Conservation (phyloP, 2,329 filamentous ascomycete genomes). For the Aspergillus texensis region DNA sequence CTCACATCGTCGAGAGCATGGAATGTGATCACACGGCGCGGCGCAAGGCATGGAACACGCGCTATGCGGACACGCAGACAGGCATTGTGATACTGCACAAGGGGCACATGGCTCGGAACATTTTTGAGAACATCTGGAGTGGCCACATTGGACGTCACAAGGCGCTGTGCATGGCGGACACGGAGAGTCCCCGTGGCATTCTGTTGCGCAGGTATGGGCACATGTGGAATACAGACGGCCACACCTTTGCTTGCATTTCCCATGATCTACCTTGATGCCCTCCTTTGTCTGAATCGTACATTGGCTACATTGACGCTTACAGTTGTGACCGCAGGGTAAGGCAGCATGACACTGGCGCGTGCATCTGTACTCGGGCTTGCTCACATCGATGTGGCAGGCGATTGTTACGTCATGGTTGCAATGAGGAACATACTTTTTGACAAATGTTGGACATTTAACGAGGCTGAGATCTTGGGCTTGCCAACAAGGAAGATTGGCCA, state of each 20-base stretch:
- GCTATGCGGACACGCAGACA: constrained; percentile 59
- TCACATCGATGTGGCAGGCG: constrained; percentile 55
- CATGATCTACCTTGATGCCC: constrained; percentile 47
- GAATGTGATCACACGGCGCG: constrained; percentile 68
- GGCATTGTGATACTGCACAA: constrained; percentile 59
- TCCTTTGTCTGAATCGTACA: constrained; percentile 48
- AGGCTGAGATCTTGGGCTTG: constrained; percentile 46
- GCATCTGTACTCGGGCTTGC: constrained; percentile 50
- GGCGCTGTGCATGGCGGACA: constrained; percentile 34
- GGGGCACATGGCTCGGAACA: constrained; percentile 65
- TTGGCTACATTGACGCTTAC: constrained; percentile 50
- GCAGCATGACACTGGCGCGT: constrained; percentile 46
- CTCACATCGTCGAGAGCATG: constrained; percentile 64
- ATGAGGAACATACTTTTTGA: constrained; percentile 53
- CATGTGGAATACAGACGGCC: constrained; percentile 57
- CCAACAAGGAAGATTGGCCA: constrained; percentile 36
- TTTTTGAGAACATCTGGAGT: constrained; percentile 39
- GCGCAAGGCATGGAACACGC: constrained; percentile 61
- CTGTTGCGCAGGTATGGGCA: constrained; percentile 54
- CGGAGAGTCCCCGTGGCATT: constrained; percentile 53
- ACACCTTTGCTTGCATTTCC: constrained; percentile 47
- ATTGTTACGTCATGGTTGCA: constrained; percentile 60
- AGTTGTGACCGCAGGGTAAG: constrained; percentile 63
- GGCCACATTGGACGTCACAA: constrained; percentile 61
- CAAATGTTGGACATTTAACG: constrained; percentile 53